Conservation (phyloP, 805 yeast genomes). For the Yamadazyma ubonensis region DNA sequence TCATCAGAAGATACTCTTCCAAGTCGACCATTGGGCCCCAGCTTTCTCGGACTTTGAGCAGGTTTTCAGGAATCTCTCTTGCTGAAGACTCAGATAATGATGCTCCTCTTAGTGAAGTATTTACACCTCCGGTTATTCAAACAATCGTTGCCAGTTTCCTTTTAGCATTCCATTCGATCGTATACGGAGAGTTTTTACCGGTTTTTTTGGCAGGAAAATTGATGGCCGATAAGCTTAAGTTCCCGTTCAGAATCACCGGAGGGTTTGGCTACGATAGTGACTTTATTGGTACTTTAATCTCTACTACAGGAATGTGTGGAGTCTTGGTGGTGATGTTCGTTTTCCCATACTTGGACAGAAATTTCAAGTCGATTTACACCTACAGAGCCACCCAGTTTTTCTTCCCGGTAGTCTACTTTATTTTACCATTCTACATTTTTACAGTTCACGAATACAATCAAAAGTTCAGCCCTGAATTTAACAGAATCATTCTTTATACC, state of each 20-base stretch:
- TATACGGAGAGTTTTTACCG: slow-evolving; percentile 38
- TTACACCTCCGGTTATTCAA: slow-evolving; percentile 31
- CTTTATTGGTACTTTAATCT: slow-evolving; percentile 34
- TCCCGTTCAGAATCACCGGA: slow-evolving; percentile 37
- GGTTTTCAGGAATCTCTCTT: slow-evolving; percentile 14
- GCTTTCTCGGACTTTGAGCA: slow-evolving; percentile 12
- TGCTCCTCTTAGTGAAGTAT: slow-evolving; percentile 16
- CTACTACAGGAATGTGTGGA: slow-evolving; percentile 38
- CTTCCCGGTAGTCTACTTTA: slow-evolving; percentile 46
- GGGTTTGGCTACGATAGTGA: slow-evolving; percentile 35
- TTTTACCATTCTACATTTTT: slow-evolving; percentile 49
- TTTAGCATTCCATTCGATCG: slow-evolving; percentile 31
- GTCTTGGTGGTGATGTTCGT: slow-evolving; percentile 43
- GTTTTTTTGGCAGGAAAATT: slow-evolving; percentile 35
- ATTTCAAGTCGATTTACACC: slow-evolving; percentile 43
- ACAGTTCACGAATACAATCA: slow-evolving; percentile 35
- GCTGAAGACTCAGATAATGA: slow-evolving; percentile 15
- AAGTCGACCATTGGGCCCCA: slow-evolving; percentile 9
- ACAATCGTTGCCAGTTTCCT: slow-evolving; percentile 35
- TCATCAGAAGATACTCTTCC: slow-evolving; percentile 20
- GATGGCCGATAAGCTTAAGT: slow-evolving; percentile 24
- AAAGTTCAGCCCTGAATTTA: slow-evolving; percentile 22
- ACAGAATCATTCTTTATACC: slow-evolving; percentile 26
- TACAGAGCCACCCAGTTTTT: slow-evolving; percentile 39
- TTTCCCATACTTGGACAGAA: slow-evolving; percentile 34